Conservation (phyloP, 2,329 filamentous ascomycete species). For the Exophiala sp. region DNA sequence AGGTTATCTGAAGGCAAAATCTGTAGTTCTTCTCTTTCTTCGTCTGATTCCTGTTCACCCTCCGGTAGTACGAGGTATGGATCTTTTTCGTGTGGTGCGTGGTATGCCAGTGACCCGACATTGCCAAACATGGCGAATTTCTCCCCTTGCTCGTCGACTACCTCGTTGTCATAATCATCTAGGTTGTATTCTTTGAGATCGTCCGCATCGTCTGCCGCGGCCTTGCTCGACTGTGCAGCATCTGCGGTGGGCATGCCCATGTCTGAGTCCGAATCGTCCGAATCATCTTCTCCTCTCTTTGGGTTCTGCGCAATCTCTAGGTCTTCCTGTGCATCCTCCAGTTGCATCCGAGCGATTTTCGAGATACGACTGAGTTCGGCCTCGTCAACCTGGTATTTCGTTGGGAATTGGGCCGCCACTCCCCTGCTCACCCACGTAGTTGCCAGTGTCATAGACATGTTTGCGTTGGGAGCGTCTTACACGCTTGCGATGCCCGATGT, state of each 20-base stretch:
- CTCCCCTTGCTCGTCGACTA: constrained; percentile 59
- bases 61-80: constrained; percentile 89
- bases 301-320: constrained; percentile 43
- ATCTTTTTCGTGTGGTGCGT: constrained; percentile 89
- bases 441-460: constrained; percentile 66
- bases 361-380: constrained; percentile 70
- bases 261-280: constrained; percentile 27
- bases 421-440: constrained; percentile 71
- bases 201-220: constrained; percentile 60
- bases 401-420: constrained; percentile 68
- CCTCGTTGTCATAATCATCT: constrained; percentile 84
- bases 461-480: constrained; percentile 1
- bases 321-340: constrained; percentile 88
- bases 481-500: too few relatives aligned
- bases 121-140: constrained; percentile 92
- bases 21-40: constrained; percentile 89
- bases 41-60: constrained; percentile 58
- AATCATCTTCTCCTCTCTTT: constrained; percentile 38
- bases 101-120: constrained; percentile 85
- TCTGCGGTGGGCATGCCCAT: constrained; percentile 20
- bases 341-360: constrained; percentile 66
- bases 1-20: constrained; percentile 90
- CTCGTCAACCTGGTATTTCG: constrained; percentile 70
- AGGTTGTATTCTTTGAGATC: constrained; percentile 95
- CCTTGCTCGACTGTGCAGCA: not conserved